A percentile compares a stretch with the other conserved stretches of the same genome.
Conservation (phyloP, 805 yeast species). For the Hanseniaspora lindneri region DNA sequence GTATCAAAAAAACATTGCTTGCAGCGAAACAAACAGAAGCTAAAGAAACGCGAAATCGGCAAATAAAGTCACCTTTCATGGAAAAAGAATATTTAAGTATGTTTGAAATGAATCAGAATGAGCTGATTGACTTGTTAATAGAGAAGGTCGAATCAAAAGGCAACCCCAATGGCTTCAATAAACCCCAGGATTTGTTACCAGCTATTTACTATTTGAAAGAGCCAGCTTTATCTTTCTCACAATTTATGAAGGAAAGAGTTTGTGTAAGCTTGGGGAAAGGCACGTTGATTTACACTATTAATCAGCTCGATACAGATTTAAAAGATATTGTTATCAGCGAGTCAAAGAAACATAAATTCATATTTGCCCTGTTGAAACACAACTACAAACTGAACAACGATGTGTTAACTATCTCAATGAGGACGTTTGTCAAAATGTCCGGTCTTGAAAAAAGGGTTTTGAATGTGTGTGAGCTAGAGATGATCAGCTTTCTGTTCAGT, state of each 20-base stretch:
- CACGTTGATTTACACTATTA: constrained; percentile 1
- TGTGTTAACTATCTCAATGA: background rate
- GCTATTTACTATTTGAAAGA: constrained; percentile 1
- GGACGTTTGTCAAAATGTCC: constrained; percentile 4
- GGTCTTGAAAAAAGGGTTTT: constrained; percentile 1
- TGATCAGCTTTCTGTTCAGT: background rate
- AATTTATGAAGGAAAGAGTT: constrained; percentile 4
- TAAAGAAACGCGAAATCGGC: too few relatives aligned
- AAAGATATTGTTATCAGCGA: background rate
- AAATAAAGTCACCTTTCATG: too few relatives aligned
- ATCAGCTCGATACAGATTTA: background rate
- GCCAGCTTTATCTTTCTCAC: background rate
- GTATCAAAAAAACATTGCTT: too few relatives aligned
- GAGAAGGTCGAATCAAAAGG: background rate
- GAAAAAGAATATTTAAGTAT: too few relatives aligned
- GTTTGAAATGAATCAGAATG: background rate
- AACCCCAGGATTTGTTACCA: background rate
- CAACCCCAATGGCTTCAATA: background rate
- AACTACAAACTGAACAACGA: constrained; percentile 40
- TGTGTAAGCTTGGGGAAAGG: background rate
- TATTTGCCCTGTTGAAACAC: constrained; percentile 35
- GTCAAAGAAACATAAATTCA: constrained; percentile 28
- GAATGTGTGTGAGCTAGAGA: constrained; percentile 1
- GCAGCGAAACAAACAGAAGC: too few relatives aligned
- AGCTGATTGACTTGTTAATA: background rate